Evolutionary conservation across 805 yeast genomes (phyloP).

Genomic region (Metschnikowia shivogae): DNA sequence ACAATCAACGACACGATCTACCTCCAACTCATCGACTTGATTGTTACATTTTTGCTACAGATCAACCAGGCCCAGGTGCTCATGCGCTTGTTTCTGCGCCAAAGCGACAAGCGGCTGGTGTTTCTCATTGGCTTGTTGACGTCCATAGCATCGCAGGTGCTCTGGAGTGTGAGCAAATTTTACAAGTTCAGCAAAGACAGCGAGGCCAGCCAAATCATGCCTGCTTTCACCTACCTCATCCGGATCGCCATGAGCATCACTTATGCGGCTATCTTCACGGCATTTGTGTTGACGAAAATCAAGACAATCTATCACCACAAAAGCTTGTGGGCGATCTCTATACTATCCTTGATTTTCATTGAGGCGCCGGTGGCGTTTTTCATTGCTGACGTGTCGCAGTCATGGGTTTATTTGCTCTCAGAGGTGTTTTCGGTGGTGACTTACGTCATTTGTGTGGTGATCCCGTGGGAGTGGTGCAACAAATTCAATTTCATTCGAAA

Average conservation of each 20-base stretch:
- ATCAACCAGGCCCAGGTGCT: constrained; percentile 69
- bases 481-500: constrained; percentile 55
- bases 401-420: constrained; percentile 71
- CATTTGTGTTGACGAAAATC: constrained; percentile 50
- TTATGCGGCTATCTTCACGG: constrained; percentile 60
- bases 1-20: constrained; percentile 41
- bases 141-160: constrained; percentile 51
- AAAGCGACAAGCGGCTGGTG: constrained; percentile 61
- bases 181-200: constrained; percentile 31
- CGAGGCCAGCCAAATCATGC: constrained; percentile 53
- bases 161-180: constrained; percentile 69
- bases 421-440: constrained; percentile 70
- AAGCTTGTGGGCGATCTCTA: constrained; percentile 50
- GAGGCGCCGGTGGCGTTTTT: constrained; percentile 65
- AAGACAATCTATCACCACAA: constrained; percentile 46
- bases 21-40: constrained; percentile 53
- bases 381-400: constrained; percentile 69
- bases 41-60: constrained; percentile 55
- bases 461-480: constrained; percentile 86
- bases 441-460: constrained; percentile 65
- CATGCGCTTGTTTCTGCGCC: constrained; percentile 63
- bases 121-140: constrained; percentile 55
- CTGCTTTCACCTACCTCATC: constrained; percentile 70
- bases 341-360: constrained; percentile 51
- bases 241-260: constrained; percentile 68